Conservation (phyloP, 352 stramenopile species). For the Globisporangium sylvaticum region DNA sequence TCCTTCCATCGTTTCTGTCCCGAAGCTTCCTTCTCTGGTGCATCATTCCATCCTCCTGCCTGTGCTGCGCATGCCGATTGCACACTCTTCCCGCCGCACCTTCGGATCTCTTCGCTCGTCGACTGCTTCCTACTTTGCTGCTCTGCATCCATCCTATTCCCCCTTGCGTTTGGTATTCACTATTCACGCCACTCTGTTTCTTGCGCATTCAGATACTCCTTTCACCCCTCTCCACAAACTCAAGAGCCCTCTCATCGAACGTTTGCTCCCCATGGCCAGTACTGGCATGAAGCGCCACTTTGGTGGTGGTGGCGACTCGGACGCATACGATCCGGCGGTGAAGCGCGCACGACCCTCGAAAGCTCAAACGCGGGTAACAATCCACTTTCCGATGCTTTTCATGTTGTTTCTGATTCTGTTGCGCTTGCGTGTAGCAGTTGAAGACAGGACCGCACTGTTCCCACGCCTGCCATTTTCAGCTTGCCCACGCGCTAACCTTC, state of each 20-base stretch:
- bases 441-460: not conserved
- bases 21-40: conserved; percentile 9
- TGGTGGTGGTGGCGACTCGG: conserved; percentile 18
- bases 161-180: conserved; percentile 6
- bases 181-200: conserved; percentile 11
- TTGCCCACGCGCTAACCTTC: not conserved
- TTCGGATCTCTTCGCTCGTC: not conserved
- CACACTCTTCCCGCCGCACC: not conserved
- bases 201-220: conserved; percentile 10
- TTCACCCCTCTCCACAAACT: not conserved
- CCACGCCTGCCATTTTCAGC: not conserved
- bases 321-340: conserved; percentile 21
- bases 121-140: not conserved
- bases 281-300: conserved; percentile 41
- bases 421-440: not conserved
- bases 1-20: not conserved
- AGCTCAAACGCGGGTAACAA: conserved; percentile 44
- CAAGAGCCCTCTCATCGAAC: not conserved
- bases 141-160: not conserved
- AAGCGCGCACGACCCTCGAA: conserved; percentile 41
- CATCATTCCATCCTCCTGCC: not conserved
- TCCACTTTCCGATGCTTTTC: conserved; percentile 1
- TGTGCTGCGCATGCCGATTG: not conserved
- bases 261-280: conserved; percentile 8
- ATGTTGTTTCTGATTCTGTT: conserved; percentile 18